These are phyloP conservation scores for Termitomyces sp. DNA, from an alignment of 768 basidiomycete genomes.

Conservation along the genomic window DNA sequence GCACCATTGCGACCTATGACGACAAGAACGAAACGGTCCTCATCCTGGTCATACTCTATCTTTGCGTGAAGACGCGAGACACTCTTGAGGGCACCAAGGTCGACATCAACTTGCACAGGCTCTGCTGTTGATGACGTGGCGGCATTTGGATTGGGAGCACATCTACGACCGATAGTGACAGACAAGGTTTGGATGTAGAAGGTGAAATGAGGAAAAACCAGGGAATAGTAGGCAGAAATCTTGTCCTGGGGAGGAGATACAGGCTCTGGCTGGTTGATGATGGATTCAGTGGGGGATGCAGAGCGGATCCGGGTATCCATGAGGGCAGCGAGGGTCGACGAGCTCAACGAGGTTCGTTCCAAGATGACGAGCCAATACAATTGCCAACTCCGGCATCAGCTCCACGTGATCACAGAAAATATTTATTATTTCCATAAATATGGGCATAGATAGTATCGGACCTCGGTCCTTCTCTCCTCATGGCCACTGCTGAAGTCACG, in stretches of 20 bases:
- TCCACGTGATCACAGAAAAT: constrained; percentile 14
- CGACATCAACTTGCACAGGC: constrained; percentile 68
- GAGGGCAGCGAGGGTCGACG: constrained; percentile 15
- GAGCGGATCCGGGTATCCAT: constrained; percentile 45
- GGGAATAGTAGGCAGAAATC: constrained; percentile 91
- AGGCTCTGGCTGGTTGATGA: constrained; percentile 24
- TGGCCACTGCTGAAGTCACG: constrained; percentile 31
- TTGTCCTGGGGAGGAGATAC: constrained; percentile 54
- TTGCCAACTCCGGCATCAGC: constrained; percentile 9
- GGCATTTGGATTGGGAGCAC: constrained; percentile 49
- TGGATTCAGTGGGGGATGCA: constrained; percentile 29
- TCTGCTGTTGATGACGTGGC: constrained; percentile 59
- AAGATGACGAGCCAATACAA: constrained; percentile 3
- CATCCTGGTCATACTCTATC: constrained; percentile 91
- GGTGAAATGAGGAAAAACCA: constrained; percentile 91
- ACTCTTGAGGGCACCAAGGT: constrained; percentile 94
- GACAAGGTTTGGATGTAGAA: constrained; percentile 96
- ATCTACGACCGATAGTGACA: constrained; percentile 91
- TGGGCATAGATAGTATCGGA: too few species aligned
- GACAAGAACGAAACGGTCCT: constrained; percentile 82
- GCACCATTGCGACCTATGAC: constrained; percentile 97
- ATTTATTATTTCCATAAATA: too few species aligned
- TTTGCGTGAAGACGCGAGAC: constrained; percentile 96
- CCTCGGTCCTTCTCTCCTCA: constrained; percentile 10
- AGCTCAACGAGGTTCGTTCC: constrained; percentile 15